Percentiles rank a stretch among this genome's conserved stretches.
Conservation (phyloP, 805 yeast genomes). For the Wickerhamomyces sydowiorum region DNA sequence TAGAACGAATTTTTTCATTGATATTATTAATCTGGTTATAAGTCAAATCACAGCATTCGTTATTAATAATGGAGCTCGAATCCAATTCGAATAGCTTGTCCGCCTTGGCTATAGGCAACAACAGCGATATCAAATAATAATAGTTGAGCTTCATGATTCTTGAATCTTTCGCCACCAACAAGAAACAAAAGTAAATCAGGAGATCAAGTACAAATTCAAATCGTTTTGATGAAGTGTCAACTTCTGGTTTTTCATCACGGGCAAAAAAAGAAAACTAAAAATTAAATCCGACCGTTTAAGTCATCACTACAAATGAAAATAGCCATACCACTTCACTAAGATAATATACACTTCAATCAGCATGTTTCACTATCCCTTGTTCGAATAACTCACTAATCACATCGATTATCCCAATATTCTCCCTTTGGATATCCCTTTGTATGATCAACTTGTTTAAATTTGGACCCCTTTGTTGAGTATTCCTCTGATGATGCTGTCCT, state of each 20-base stretch:
- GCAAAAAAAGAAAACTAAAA: background rate
- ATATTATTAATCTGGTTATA: conserved; percentile 45
- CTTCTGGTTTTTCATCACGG: background rate
- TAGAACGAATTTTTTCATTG: conserved; percentile 48
- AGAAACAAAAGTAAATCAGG: no score
- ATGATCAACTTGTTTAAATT: conserved; percentile 31
- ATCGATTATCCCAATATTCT: conserved; percentile 34
- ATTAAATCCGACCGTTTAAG: background rate
- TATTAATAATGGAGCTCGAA: conserved; percentile 13
- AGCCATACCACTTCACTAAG: background rate
- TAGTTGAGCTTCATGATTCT: background rate
- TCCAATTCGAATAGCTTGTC: conserved; percentile 12
- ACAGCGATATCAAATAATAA: conserved; percentile 1
- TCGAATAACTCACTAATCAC: conserved; percentile 32
- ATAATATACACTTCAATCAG: background rate
- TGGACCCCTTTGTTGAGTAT: background rate
- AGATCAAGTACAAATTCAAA: no score
- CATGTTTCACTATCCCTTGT: background rate
- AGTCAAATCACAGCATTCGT: conserved; percentile 32
- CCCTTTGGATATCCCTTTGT: conserved; percentile 37
- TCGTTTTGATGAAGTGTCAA: background rate
- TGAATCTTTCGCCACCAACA: no score
- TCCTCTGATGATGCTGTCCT: background rate
- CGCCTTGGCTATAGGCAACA: conserved; percentile 3
- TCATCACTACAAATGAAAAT: background rate